Conservation (phyloP, 345 rosid species). For the Mallotus nudiflorus region DNA sequence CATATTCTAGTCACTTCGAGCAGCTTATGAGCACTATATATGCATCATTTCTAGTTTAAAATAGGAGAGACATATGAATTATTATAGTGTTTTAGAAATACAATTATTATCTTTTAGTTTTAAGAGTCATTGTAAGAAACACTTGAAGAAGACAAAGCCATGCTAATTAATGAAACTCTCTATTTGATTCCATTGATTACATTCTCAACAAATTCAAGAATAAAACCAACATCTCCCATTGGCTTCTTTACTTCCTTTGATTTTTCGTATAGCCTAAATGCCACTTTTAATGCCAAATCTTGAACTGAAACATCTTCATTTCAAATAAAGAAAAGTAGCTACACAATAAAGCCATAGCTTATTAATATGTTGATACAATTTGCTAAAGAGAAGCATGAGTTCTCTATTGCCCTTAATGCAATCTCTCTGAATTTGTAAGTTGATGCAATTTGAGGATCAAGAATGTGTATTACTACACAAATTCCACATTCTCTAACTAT, state of each 20-base stretch:
- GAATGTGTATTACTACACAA: constrained; percentile 45
- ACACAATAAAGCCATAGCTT: constrained; percentile 67
- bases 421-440: too few relatives aligned
- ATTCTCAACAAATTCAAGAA: constrained; percentile 25
- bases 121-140: too few relatives aligned
- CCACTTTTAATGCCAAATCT: constrained; percentile 70
- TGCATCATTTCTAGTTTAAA: too few relatives aligned
- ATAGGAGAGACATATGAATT: too few relatives aligned
- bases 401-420: too few relatives aligned
- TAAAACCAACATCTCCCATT: constrained; percentile 80
- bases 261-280: constrained; percentile 53
- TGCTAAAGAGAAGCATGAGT: constrained; percentile 59
- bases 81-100: too few relatives aligned
- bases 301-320: constrained; percentile 72
- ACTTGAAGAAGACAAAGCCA: too few relatives aligned
- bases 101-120: too few relatives aligned
- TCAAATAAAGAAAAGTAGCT: constrained; percentile 49
- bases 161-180: too few relatives aligned
- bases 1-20: too few relatives aligned
- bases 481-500: constrained; percentile 69
- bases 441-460: constrained; percentile 49
- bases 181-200: constrained; percentile 47
- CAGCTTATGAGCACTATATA: too few relatives aligned
- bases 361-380: constrained; percentile 39
- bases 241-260: constrained; percentile 64